A percentile compares a stretch with the other conserved stretches of the same genome.
Conservation (phyloP, 2,329 filamentous ascomycete genomes). For the Emmonsia crescens region DNA sequence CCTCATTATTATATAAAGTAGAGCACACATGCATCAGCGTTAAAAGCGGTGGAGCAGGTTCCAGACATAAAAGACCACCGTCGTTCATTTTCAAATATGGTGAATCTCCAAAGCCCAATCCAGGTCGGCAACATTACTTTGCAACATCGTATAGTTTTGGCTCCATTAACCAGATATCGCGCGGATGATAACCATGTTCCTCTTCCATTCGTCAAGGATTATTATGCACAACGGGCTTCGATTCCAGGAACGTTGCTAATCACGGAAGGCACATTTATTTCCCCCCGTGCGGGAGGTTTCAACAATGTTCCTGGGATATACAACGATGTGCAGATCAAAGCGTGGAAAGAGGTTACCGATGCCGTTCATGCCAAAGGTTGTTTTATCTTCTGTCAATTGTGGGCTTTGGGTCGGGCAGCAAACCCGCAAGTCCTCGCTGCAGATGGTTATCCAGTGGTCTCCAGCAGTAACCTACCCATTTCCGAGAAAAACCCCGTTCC, state of each 20-base stretch:
- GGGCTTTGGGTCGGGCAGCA: slow-evolving; percentile 49
- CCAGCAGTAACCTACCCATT: slow-evolving; percentile 31
- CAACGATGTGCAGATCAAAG: slow-evolving; percentile 44
- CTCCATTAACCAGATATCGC: slow-evolving; percentile 48
- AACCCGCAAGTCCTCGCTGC: slow-evolving; percentile 20
- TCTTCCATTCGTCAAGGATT: slow-evolving; percentile 35
- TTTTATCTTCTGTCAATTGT: slow-evolving; percentile 53
- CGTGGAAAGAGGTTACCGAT: slow-evolving; percentile 51
- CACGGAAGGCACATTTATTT: slow-evolving; percentile 47
- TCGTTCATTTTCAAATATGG: background rate
- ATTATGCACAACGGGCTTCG: slow-evolving; percentile 45
- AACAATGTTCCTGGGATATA: slow-evolving; percentile 49
- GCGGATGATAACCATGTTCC: slow-evolving; percentile 41
- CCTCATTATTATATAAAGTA: too few species aligned
- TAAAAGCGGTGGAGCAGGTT: background rate
- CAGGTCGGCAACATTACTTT: slow-evolving; percentile 32
- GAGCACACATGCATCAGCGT: too few species aligned
- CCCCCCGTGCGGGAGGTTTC: slow-evolving; percentile 36
- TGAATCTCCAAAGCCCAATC: background rate
- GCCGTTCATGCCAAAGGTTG: slow-evolving; percentile 53
- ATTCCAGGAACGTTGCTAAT: slow-evolving; percentile 48
- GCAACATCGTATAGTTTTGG: slow-evolving; percentile 42
- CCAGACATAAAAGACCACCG: background rate
- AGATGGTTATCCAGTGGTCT: slow-evolving; percentile 19
- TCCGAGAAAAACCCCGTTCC: slow-evolving; percentile 25